Evolutionary conservation across 225 moss, liverwort and hornwort species (phyloP), one percentile per base, ranked within the genome.

Genomic region (Takakia lepidozioides): DNA sequence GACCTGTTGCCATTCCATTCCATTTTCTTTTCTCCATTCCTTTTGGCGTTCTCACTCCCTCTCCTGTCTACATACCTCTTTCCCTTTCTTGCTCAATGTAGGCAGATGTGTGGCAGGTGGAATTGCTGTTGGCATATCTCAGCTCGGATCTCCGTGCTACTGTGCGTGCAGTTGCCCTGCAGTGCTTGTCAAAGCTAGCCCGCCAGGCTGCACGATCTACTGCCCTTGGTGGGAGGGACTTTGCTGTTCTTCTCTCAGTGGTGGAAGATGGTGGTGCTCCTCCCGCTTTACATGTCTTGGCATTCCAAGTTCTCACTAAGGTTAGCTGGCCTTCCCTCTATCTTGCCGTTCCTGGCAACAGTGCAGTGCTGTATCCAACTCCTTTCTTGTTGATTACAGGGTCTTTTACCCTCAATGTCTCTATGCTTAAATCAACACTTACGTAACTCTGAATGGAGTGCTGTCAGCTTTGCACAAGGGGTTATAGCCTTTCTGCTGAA

Each of bases 81-180:
- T 47, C 27, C 27, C 29, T 34, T 2, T 39, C 17, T 8, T 43
- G n/a, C 42, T 43, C 22, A 21, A n/a, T 2, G 5, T 15, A 10
- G 25, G 2, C 18, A 19, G 15, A 7, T 41, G 27, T 16, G 10
- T 47, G 59, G 77, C 87, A 98, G 98, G 91, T 98, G 41, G 77
- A 98, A 68, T 72, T 91, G 51, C 67, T 91, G 26, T 60, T 87
- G 55, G 73, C 67, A 10, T 98, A 98, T 54, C 43, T 83, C 62
- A 75, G 75, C 51, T 80, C 77, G 57, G 98, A 98, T 63, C 98
- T 91, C 64, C 87, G 98, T 65, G 77, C 82, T 69, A 70, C 69
- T 42, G 66, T 98, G 26, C 82, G 98, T 49, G 83, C 81, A 54
- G 64, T 91, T 55, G 91, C 87, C 7, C 53, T 98, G 14, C 82